Percentiles rank a stretch among this genome's conserved stretches.
These are phyloP conservation scores for Talaromyces piceae DNA, from an alignment of 2,329 filamentous ascomycete genomes.

Conservation along the genomic window DNA sequence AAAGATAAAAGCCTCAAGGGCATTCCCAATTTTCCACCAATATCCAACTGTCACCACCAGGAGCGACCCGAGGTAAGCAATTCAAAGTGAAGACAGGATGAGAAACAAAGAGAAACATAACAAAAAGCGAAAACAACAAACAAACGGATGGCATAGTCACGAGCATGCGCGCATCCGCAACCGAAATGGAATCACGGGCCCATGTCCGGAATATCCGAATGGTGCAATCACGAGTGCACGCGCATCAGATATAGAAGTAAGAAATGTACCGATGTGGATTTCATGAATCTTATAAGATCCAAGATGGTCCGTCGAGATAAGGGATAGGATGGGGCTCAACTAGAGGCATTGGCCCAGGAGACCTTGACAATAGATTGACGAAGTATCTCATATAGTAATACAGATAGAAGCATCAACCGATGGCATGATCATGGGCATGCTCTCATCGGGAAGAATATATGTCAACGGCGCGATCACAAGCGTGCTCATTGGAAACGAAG, in stretches of 20 bases:
- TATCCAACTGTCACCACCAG: slow-evolving; percentile 2
- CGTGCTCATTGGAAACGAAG: slow-evolving; percentile 1
- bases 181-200: not conserved
- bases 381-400: too few species aligned
- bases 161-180: slow-evolving; percentile 1
- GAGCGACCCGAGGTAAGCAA: slow-evolving; percentile 5
- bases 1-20: slow-evolving; percentile 1
- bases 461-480: slow-evolving; percentile 1
- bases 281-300: too few species aligned
- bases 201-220: not conserved
- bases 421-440: not conserved
- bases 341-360: too few species aligned
- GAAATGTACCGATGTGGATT: too few species aligned
- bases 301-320: too few species aligned
- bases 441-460: not conserved
- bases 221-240: slow-evolving; percentile 9
- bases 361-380: too few species aligned
- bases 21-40: slow-evolving; percentile 6
- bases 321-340: too few species aligned
- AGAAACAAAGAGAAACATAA: not conserved
- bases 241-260: not conserved
- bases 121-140: not conserved
- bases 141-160: slow-evolving; percentile 2
- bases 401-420: not conserved
- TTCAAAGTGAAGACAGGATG: not conserved